Conservation (phyloP, 768 basidiomycete species). For the Leccinum pellstonianum region DNA sequence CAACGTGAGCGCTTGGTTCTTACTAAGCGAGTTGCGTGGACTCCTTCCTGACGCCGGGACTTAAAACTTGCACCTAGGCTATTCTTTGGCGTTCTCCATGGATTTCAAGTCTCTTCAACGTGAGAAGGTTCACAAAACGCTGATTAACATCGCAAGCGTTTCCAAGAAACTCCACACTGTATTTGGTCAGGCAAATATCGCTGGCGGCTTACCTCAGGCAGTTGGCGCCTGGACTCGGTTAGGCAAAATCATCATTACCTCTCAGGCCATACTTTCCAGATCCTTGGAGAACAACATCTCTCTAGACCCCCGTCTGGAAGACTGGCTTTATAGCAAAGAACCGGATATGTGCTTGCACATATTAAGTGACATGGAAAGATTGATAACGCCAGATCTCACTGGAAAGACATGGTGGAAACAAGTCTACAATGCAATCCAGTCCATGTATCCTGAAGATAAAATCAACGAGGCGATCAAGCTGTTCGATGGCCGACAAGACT, state of each 20-base stretch:
- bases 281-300: not conserved
- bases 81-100: not conserved
- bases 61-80: too few species aligned
- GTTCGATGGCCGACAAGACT: not conserved
- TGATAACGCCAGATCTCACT: not conserved
- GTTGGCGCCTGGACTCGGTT: not conserved
- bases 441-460: not conserved
- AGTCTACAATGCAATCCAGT: not conserved
- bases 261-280: not conserved
- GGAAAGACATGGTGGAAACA: not conserved
- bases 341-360: constrained; percentile 6
- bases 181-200: not conserved
- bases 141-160: not conserved
- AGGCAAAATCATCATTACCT: not conserved
- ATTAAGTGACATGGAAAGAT: constrained; percentile 1
- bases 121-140: not conserved
- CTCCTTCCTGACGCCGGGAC: too few species aligned
- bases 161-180: not conserved
- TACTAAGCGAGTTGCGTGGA: too few species aligned
- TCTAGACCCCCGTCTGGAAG: not conserved
- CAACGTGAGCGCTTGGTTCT: too few species aligned
- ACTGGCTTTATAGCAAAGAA: constrained; percentile 6
- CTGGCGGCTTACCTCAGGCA: not conserved
- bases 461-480: constrained; percentile 4
- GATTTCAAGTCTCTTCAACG: not conserved